These are phyloP conservation scores for Penicillium sp. DNA, from an alignment of 2,329 filamentous ascomycete genomes.

Conservation along the genomic window DNA sequence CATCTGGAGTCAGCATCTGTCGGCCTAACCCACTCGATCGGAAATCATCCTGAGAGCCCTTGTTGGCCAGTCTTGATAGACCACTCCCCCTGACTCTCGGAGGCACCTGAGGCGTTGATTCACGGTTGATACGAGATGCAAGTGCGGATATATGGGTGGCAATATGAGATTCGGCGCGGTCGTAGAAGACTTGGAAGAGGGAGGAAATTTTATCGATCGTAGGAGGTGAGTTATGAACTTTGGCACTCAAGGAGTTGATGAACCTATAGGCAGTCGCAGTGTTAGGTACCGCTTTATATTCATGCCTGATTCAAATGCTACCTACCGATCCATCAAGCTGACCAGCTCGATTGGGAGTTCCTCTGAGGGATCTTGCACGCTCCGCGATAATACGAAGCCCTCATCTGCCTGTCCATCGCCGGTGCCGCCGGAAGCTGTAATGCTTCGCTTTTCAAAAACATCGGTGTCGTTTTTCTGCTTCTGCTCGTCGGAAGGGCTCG, in stretches of 20 bases:
- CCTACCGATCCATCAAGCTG: constrained; percentile 80
- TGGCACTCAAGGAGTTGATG: constrained; percentile 82
- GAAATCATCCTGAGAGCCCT: constrained; percentile 33
- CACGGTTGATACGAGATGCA: constrained; percentile 70
- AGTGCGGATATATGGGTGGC: constrained; percentile 81
- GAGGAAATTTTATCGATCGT: constrained; percentile 76
- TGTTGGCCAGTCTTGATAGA: constrained; percentile 54
- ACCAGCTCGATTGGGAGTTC: constrained; percentile 92
- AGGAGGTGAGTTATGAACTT: constrained; percentile 79
- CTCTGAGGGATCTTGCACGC: constrained; percentile 67
- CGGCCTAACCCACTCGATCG: constrained; percentile 54
- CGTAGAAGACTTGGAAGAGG: constrained; percentile 95
- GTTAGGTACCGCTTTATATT: constrained; percentile 1
- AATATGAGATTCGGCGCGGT: constrained; percentile 74
- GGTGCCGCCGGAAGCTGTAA: constrained; percentile 31
- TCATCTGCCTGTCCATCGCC: constrained; percentile 33
- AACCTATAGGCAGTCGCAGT: constrained; percentile 59
- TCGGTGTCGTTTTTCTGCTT: constrained; percentile 33
- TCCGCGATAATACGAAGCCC: constrained; percentile 34
- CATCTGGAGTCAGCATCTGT: constrained; percentile 87
- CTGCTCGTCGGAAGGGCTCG: constrained; percentile 21
- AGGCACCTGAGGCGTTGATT: constrained; percentile 59
- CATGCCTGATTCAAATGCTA: neutral
- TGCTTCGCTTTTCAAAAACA: constrained; percentile 46
- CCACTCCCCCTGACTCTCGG: constrained; percentile 55